These are phyloP conservation scores for Paracorniculantispora psalliotae DNA, from an alignment of 2,329 filamentous ascomycete genomes.

Conservation along the genomic window DNA sequence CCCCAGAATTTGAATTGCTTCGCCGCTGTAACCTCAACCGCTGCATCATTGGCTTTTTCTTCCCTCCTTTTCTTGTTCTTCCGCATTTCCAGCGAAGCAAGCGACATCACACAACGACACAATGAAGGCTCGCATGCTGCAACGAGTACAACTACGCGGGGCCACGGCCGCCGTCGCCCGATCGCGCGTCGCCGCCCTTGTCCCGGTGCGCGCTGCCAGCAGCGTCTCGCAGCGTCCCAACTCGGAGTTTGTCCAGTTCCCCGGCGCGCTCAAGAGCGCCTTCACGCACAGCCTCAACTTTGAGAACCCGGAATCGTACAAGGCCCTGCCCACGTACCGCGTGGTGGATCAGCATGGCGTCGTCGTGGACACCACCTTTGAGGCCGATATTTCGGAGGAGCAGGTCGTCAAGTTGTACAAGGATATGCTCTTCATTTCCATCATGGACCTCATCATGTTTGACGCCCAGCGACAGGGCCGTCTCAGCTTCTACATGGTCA, in stretches of 20 bases:
- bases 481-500: slow-evolving; percentile 96
- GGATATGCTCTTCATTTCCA: slow-evolving; percentile 63
- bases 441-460: slow-evolving; percentile 98
- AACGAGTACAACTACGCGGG: slow-evolving; percentile 23
- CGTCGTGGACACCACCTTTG: slow-evolving; percentile 69
- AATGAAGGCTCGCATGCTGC: slow-evolving; percentile 32
- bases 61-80: neutral
- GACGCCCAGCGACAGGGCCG: slow-evolving; percentile 94
- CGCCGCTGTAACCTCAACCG: slow-evolving; percentile 11
- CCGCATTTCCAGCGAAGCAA: neutral
- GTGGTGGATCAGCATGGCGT: slow-evolving; percentile 84
- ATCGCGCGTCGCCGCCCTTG: slow-evolving; percentile 16
- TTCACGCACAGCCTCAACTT: slow-evolving; percentile 81
- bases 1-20: slow-evolving; percentile 6
- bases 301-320: slow-evolving; percentile 63
- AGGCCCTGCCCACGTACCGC: slow-evolving; percentile 84
- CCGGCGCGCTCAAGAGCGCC: slow-evolving; percentile 89
- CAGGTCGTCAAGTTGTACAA: slow-evolving; percentile 56
- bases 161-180: slow-evolving; percentile 21
- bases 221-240: slow-evolving; percentile 53
- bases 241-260: slow-evolving; percentile 64
- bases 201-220: slow-evolving; percentile 35
- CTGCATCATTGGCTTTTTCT: neutral
- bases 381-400: slow-evolving; percentile 63
- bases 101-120: neutral